phyloP scores from a whole-genome alignment of 2,329 filamentous ascomycete genomes.

The Penicillium concentricum region DNA sequence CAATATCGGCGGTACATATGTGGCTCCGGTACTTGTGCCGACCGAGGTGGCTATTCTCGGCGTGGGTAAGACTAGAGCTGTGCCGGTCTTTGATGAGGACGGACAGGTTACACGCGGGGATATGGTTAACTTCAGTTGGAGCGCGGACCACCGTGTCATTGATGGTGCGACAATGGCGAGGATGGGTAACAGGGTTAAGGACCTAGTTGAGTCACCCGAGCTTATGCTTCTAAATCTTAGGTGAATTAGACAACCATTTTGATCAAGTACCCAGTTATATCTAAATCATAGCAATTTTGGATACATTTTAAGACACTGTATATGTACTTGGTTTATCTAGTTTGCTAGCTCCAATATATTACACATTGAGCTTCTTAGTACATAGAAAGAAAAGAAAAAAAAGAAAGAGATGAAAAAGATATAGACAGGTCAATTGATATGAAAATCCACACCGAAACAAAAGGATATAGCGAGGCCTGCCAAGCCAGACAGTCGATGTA shows the following conservation, averaged over 20 bases:
- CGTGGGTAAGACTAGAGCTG: slow-evolving; percentile 73
- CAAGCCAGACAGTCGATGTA: neutral
- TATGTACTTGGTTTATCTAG: neutral
- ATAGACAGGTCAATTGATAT: neutral
- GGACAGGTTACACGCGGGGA: slow-evolving; percentile 69
- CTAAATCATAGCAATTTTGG: neutral
- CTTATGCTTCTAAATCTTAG: slow-evolving; percentile 80
- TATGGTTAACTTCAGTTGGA: slow-evolving; percentile 91
- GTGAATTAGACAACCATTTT: slow-evolving; percentile 44
- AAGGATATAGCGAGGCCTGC: neutral
- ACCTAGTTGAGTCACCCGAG: slow-evolving; percentile 79
- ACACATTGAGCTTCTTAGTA: neutral
- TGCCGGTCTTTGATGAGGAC: slow-evolving; percentile 71
- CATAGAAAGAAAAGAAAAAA: too few relatives aligned
- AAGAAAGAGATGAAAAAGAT: neutral
- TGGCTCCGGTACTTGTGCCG: slow-evolving; percentile 86
- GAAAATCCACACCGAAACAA: neutral
- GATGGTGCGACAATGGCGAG: slow-evolving; percentile 94
- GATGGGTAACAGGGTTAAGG: slow-evolving; percentile 77
- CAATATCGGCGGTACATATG: slow-evolving; percentile 87
- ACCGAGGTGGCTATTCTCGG: slow-evolving; percentile 90
- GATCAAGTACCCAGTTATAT: neutral
- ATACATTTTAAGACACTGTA: neutral
- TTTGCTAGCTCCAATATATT: neutral
- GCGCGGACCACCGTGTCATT: slow-evolving; percentile 88